phyloP scores from a whole-genome alignment of 2,329 filamentous ascomycete genomes.

The Penicillium psychrosexuale region DNA sequence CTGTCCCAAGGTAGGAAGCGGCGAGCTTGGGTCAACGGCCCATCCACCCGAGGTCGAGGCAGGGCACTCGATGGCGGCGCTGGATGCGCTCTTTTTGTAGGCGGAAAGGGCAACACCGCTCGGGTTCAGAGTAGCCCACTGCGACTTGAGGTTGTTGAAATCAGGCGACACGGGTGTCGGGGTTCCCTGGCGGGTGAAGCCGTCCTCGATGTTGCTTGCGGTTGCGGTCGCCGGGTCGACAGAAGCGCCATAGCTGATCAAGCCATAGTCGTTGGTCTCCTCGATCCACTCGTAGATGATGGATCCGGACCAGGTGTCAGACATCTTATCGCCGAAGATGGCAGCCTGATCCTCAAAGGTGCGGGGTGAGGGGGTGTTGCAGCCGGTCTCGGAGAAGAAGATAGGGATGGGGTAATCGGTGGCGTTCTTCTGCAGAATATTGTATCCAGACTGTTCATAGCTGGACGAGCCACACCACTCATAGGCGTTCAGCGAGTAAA shows the following conservation, averaged over 20 bases:
- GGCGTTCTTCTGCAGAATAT: constrained; percentile 63
- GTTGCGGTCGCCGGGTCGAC: constrained; percentile 53
- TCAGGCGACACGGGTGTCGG: constrained; percentile 72
- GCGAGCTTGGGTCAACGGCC: constrained; percentile 67
- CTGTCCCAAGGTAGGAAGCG: constrained; percentile 67
- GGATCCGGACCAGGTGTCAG: constrained; percentile 66
- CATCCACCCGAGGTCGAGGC: constrained; percentile 66
- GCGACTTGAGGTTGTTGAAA: constrained; percentile 70
- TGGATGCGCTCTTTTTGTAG: constrained; percentile 63
- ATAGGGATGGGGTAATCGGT: constrained; percentile 75
- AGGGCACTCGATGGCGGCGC: constrained; percentile 67
- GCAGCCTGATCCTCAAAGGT: constrained; percentile 63
- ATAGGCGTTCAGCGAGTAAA: constrained; percentile 83
- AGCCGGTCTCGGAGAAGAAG: constrained; percentile 87
- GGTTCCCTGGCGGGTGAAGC: constrained; percentile 67
- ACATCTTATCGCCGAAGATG: constrained; percentile 74
- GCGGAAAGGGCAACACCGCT: constrained; percentile 63
- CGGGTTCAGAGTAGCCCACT: constrained; percentile 71
- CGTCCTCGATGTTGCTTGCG: constrained; percentile 59
- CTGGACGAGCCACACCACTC: constrained; percentile 65
- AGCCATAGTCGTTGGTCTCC: constrained; percentile 77
- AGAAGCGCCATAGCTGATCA: constrained; percentile 70
- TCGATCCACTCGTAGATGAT: constrained; percentile 91
- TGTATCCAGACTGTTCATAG: constrained; percentile 67
- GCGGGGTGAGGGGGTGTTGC: constrained; percentile 55